Evolutionary conservation across 1,139 yeast species (phyloP).

Genomic region (Scheffersomyces segobiensis): DNA sequence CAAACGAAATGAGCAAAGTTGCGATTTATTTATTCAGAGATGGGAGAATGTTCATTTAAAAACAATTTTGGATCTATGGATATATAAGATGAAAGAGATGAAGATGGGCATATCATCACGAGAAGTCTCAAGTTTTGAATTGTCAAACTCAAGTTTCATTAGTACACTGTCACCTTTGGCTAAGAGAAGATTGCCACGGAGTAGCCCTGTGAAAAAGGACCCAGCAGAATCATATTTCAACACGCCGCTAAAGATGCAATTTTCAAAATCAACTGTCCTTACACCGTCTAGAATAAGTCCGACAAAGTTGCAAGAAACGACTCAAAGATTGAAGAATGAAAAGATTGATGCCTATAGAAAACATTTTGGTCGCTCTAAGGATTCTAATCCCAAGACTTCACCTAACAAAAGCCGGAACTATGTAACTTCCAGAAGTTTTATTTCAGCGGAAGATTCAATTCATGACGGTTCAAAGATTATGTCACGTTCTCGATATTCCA

Average conservation of each 20-base stretch:
- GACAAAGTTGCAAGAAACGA: constrained; percentile 40
- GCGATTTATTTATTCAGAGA: constrained; percentile 34
- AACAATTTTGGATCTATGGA: constrained; percentile 42
- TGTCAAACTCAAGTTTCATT: constrained; percentile 21
- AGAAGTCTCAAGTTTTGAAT: constrained; percentile 13
- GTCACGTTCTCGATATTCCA: neutral
- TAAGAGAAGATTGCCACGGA: constrained; percentile 13
- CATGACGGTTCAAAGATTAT: neutral
- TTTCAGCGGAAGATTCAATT: neutral
- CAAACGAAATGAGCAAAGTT: constrained; percentile 36
- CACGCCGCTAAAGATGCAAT: constrained; percentile 37
- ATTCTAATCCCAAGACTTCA: constrained; percentile 9
- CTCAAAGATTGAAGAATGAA: constrained; percentile 35
- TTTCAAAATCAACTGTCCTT: constrained; percentile 9
- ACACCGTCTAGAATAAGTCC: constrained; percentile 38
- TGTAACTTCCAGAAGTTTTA: neutral
- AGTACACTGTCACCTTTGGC: constrained; percentile 41
- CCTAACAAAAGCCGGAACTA: neutral
- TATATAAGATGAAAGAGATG: constrained; percentile 13
- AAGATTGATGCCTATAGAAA: constrained; percentile 35
- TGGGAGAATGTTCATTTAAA: constrained; percentile 31
- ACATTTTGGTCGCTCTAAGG: constrained; percentile 33
- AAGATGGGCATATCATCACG: neutral
- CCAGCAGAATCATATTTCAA: constrained; percentile 23
- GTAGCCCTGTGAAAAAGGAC: constrained; percentile 4